These are phyloP conservation scores for Penicillium sp. DNA, from an alignment of 2,329 filamentous ascomycete genomes.

Conservation along the genomic window DNA sequence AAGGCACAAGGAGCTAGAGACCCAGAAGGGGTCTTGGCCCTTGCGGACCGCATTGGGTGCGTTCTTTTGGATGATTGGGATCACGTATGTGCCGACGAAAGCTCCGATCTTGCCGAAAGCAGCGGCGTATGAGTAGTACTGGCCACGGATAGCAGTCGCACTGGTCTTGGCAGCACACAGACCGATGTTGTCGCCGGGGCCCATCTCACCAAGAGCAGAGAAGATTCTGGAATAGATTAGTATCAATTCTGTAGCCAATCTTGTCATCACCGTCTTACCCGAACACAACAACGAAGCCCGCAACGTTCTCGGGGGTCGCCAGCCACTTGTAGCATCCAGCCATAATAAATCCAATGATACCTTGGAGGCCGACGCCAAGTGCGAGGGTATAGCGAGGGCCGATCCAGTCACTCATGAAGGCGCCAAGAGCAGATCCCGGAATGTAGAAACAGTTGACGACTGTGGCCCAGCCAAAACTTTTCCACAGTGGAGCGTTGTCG, in stretches of 20 bases:
- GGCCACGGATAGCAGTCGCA: conserved; percentile 82
- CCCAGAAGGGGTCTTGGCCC: conserved; percentile 87
- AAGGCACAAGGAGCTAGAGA: conserved; percentile 76
- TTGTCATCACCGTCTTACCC: conserved; percentile 46
- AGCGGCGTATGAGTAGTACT: conserved; percentile 61
- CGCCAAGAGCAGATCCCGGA: conserved; percentile 76
- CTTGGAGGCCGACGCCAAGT: conserved; percentile 71
- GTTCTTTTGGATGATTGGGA: conserved; percentile 67
- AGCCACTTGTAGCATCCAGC: conserved; percentile 73
- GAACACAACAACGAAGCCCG: conserved; percentile 76
- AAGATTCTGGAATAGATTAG: conserved; percentile 57
- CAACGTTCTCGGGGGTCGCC: conserved; percentile 67
- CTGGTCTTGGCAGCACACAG: conserved; percentile 84
- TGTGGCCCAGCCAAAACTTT: conserved; percentile 83
- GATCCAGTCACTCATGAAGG: conserved; percentile 74
- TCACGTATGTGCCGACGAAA: conserved; percentile 83
- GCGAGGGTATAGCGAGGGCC: conserved; percentile 76
- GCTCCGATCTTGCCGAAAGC: conserved; percentile 58
- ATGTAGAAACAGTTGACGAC: conserved; percentile 88
- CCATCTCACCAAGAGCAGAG: conserved; percentile 74
- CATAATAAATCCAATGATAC: conserved; percentile 85
- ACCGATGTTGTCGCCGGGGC: conserved; percentile 90
- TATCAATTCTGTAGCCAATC: background rate
- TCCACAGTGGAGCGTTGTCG: conserved; percentile 64
- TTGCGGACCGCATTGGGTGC: conserved; percentile 57